Base-by-base conservation (phyloP, 208 protist species). In the Crithidia brevicula region DNA sequence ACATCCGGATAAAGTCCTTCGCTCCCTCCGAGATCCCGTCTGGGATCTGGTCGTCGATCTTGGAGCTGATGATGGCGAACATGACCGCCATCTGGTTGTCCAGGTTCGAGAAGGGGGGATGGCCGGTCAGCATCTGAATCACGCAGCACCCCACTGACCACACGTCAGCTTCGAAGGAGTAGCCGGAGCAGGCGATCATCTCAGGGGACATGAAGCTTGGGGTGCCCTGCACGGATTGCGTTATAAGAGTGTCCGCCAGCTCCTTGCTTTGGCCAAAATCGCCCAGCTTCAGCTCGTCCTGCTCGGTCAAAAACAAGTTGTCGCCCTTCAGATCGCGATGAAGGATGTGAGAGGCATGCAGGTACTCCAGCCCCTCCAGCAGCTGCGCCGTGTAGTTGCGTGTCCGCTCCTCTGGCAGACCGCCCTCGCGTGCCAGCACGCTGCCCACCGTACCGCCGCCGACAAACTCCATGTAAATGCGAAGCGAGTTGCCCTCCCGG, bases 131-230 rank as follows among this genome's bases (percentile, higher is more conserved):
- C 91, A 97, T 96, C 72, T 97, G 85, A 10, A 97, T 62, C 9
- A 97, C 83, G 64, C 86, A 94, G 77, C 93, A 97, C 3, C 93
- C 95, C 8, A 98, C 85, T 15, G 88, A 95, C 95, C 95, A 98
- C 33, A 98, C 84, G 68, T 98, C 95, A 0, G 93, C 93, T 66
- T 81, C 79, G 53, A 88, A 92, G 46, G 85, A 88, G 72, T 97
- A 92, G 10, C 95, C 95, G 42, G 75, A 93, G 72, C 91, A 90
- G 1, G 79, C 79, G 68, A 98, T 96, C 25, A 98, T 90, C 69
- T 98, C 94, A 4, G 96, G 96, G 10, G 96, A 93, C 93, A 98
- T 98, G 61, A 95, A 98, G 73, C 94, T 94, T 31, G 93, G 91
- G 45, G 96, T 98, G 7, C 96, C 96, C 25, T 89, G 84, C 49